phyloP scores from a whole-genome alignment of 352 stramenopile genomes.

The Phytophthora megakarya region DNA sequence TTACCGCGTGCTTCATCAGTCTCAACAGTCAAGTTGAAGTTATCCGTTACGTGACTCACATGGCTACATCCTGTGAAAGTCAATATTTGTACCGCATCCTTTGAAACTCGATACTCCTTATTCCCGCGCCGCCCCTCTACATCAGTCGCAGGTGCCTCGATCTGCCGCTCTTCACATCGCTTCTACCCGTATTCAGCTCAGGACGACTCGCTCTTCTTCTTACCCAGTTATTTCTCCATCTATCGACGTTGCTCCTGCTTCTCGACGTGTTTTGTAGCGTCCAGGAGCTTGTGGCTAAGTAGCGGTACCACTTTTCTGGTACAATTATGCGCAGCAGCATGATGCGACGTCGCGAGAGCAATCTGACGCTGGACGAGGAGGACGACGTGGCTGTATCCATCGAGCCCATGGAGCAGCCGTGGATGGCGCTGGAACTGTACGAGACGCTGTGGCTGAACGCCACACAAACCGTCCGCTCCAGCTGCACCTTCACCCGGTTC shows the following conservation, averaged over 20 bases:
- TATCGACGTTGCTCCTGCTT: neutral
- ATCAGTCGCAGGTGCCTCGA: neutral
- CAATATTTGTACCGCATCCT: too few species aligned
- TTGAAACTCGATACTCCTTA: neutral
- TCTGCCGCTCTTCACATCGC: neutral
- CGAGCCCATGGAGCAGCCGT: slow-evolving; percentile 49
- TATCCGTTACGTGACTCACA: slow-evolving; percentile 13
- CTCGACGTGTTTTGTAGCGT: slow-evolving; percentile 1
- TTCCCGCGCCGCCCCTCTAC: slow-evolving; percentile 1
- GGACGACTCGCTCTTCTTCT: neutral
- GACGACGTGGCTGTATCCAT: slow-evolving; percentile 41
- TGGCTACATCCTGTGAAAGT: too few species aligned
- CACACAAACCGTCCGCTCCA: slow-evolving; percentile 56
- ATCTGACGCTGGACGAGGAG: slow-evolving; percentile 73
- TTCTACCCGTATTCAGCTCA: neutral
- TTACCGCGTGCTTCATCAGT: slow-evolving; percentile 17
- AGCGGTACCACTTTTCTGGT: slow-evolving; percentile 20
- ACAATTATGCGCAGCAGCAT: slow-evolving; percentile 36
- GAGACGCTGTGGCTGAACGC: slow-evolving; percentile 65
- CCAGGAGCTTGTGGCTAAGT: neutral
- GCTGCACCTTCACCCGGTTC: slow-evolving; percentile 60
- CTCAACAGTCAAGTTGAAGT: neutral
- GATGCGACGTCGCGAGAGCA: slow-evolving; percentile 64
- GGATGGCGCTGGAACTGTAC: slow-evolving; percentile 73
- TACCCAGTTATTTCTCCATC: neutral